Evolutionary conservation across 257 asterid species (phyloP).

Genomic region (Linderniella brevidens): DNA sequence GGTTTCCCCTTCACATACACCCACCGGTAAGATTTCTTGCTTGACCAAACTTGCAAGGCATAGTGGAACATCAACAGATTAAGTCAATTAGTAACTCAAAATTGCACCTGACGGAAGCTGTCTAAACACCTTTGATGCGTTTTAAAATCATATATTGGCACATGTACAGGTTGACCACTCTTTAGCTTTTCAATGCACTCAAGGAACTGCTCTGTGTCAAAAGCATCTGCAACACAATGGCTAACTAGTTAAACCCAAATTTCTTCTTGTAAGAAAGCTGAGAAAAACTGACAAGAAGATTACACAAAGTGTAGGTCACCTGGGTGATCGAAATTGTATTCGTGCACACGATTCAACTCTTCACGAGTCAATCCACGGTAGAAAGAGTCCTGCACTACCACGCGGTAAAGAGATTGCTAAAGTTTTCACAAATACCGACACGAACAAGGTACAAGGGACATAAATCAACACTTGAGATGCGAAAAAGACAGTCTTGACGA

Average conservation of each 20-base stretch:
- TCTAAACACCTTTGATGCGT: constrained; percentile 76
- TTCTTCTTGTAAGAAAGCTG: neutral
- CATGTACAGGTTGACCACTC: constrained; percentile 63
- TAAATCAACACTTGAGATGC: too few species aligned
- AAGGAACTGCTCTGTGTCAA: constrained; percentile 93
- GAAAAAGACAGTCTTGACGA: too few species aligned
- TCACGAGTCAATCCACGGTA: constrained; percentile 86
- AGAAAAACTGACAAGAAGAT: neutral
- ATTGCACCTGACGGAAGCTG: constrained; percentile 78
- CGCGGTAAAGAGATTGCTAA: neutral
- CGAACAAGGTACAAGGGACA: too few species aligned
- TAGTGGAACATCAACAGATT: too few species aligned
- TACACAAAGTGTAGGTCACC: constrained; percentile 25
- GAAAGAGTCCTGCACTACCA: constrained; percentile 64
- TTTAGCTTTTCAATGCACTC: constrained; percentile 68
- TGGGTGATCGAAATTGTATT: constrained; percentile 97
- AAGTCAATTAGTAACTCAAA: constrained; percentile 4
- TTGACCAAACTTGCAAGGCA: too few species aligned
- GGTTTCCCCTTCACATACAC: too few species aligned
- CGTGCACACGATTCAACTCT: constrained; percentile 62
- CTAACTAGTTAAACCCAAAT: constrained; percentile 4
- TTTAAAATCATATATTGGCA: constrained; percentile 91
- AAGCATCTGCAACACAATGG: constrained; percentile 56
- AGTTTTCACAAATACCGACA: neutral
- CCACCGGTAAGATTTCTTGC: too few species aligned